Base-by-base conservation (phyloP, 2,329 filamentous ascomycete genomes). In the Claviceps monticola region DNA sequence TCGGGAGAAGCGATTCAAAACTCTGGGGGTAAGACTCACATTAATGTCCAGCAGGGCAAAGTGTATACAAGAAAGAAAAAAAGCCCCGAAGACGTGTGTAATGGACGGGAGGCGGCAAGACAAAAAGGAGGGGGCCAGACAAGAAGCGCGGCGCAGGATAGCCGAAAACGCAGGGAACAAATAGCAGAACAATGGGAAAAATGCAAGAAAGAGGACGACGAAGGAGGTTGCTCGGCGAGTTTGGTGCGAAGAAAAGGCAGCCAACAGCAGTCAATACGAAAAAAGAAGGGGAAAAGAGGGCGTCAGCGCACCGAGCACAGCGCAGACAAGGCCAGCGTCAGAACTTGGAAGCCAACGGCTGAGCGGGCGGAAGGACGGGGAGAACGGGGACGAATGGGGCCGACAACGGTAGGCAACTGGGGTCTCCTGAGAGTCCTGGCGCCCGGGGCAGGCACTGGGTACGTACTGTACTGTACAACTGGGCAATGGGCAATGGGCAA, bases 11-110 rank as follows among this genome's bases (percentile, higher is more conserved):
- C 41, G 34, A n/a, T 48, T 39, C 34, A 23, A 17, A 43, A 26
- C 14, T 23, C n/a, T 29, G 29, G 45, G 45, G 45, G 51, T 16
- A 11, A 48, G 57, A 67, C 65, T 67, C 62, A 67, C 65, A 66
- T 66, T 65, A 62, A 66, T 65, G 54, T 64, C 60, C 56, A 60
- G 55, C 56, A 53, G 55, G 60, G 55, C 56, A 53, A 53, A 29
- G 38, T 21, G 14, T 36, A 37, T 42, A 51, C 45, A 38, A 34
- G 36, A 53, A 19, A 41, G 14, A 13, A n/a, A 16, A 14, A 39
- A 16, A 23, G 16, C n/a, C 11, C 29, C 19, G 19, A 21, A 23
- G 41, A 43, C 41, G 41, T 43, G 17, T 43, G n/a, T 42, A 19
- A 43, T 43, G 41, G 19, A 21, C 13, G 11, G n/a, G n/a, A 19